A percentile compares a stretch with the other conserved stretches of the same genome.
These are phyloP conservation scores for Carpinus viminea DNA, from an alignment of 306 rosid species.

Conservation along the genomic window DNA sequence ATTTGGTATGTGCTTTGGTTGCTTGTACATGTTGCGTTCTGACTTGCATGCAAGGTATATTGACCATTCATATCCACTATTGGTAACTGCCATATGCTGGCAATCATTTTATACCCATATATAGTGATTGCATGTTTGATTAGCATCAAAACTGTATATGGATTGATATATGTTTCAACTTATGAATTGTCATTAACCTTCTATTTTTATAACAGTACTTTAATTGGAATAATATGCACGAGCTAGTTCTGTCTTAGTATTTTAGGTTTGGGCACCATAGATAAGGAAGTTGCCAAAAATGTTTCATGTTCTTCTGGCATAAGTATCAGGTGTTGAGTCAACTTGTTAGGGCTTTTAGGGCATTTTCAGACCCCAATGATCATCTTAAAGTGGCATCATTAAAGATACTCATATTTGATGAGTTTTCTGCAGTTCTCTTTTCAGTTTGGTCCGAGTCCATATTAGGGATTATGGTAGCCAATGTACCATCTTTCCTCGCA, in stretches of 20 bases:
- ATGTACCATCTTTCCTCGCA: too few relatives aligned
- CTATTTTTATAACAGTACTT: neutral
- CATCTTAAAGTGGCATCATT: neutral
- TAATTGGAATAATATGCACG: neutral
- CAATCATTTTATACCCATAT: neutral
- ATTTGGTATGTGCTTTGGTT: neutral
- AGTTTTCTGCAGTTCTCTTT: neutral
- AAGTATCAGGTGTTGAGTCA: neutral
- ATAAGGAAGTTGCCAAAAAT: neutral
- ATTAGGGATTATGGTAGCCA: neutral
- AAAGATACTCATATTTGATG: neutral
- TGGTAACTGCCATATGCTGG: neutral
- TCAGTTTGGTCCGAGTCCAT: neutral
- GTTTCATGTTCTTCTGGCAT: neutral
- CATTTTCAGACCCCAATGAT: neutral
- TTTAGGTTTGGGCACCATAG: neutral
- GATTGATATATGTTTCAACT: neutral
- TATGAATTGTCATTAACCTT: neutral
- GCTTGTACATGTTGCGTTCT: too few relatives aligned
- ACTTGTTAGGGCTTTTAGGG: neutral
- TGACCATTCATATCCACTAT: neutral
- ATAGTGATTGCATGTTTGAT: neutral
- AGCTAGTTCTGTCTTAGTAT: neutral
- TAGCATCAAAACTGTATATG: neutral
- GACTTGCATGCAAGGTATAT: neutral